phyloP scores from a whole-genome alignment of 192 early-diverging fungal species.

The Backusella westeae region DNA sequence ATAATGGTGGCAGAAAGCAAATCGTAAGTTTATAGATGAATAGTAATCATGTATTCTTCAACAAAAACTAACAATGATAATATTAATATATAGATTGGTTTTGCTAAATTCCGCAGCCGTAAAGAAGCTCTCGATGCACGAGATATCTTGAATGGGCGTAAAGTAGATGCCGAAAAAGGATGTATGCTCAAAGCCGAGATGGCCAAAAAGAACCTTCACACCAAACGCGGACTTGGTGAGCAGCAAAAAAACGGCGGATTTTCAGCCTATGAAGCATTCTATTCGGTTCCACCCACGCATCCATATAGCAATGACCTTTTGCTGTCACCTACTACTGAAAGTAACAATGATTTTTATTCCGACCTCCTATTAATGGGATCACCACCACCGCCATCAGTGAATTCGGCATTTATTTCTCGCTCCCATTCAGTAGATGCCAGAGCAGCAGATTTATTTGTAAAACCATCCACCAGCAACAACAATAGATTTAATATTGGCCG shows the following conservation, averaged over 20 bases:
- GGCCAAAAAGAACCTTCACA: conserved; percentile 99
- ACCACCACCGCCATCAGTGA: neutral
- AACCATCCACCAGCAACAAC: neutral
- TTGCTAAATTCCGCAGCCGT: conserved; percentile 95
- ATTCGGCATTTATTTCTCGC: conserved; percentile 12
- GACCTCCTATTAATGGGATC: neutral
- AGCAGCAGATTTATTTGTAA: neutral
- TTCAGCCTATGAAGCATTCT: conserved; percentile 35
- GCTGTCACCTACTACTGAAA: neutral
- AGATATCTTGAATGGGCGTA: conserved; percentile 86
- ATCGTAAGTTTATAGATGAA: conserved; percentile 67
- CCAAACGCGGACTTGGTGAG: conserved; percentile 64
- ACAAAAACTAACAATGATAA: neutral
- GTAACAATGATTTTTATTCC: conserved; percentile 7
- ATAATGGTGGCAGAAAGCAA: conserved; percentile 71
- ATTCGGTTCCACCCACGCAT: conserved; percentile 32
- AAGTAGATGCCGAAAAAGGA: conserved; percentile 80
- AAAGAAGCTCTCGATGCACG: conserved; percentile 89
- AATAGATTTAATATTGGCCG: conserved; percentile 6
- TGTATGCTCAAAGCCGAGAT: conserved; percentile 95
- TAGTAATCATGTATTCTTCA: neutral
- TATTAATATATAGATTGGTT: conserved; percentile 83
- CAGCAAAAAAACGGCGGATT: neutral
- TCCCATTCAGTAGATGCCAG: conserved; percentile 14
- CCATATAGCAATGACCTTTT: neutral